Conservation (phyloP, 1,284 basidiomycete species). For the Earliella scabrosa region DNA sequence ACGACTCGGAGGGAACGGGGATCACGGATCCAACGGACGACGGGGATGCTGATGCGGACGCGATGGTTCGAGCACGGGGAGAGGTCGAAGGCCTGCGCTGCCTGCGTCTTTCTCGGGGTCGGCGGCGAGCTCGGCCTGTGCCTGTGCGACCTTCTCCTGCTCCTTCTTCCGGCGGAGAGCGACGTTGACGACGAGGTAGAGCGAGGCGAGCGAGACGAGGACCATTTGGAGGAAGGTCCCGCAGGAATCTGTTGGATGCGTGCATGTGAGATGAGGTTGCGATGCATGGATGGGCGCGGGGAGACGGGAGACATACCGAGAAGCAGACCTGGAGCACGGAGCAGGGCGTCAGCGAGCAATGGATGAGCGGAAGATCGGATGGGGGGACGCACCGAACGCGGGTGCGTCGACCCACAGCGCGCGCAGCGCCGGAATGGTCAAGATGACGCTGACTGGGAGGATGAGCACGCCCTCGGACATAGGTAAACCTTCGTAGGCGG, state of each 20-base stretch:
- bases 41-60: not conserved
- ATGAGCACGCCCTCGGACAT: constrained; percentile 24
- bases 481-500: constrained; percentile 17
- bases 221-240: constrained; percentile 24
- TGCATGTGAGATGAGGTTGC: not conserved
- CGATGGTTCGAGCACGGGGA: not conserved
- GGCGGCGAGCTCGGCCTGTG: not conserved
- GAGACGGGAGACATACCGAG: constrained; percentile 23
- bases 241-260: constrained; percentile 12
- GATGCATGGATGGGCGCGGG: not conserved
- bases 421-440: constrained; percentile 25
- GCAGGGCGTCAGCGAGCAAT: not conserved
- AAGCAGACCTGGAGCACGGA: constrained; percentile 13
- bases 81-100: not conserved
- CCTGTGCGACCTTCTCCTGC: not conserved
- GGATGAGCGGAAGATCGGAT: not conserved
- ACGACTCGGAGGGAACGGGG: too few species aligned
- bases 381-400: constrained; percentile 17
- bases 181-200: constrained; percentile 22
- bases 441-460: constrained; percentile 22
- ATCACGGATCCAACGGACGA: not conserved
- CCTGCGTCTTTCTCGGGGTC: constrained; percentile 4
- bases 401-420: constrained; percentile 26
- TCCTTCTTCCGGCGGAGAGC: constrained; percentile 14
- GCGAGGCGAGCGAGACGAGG: constrained; percentile 23